Percentiles rank a stretch among this genome's conserved stretches.
Evolutionary conservation across 2,329 filamentous ascomycete species (phyloP).

Genomic region (Fusarium metavorans): DNA sequence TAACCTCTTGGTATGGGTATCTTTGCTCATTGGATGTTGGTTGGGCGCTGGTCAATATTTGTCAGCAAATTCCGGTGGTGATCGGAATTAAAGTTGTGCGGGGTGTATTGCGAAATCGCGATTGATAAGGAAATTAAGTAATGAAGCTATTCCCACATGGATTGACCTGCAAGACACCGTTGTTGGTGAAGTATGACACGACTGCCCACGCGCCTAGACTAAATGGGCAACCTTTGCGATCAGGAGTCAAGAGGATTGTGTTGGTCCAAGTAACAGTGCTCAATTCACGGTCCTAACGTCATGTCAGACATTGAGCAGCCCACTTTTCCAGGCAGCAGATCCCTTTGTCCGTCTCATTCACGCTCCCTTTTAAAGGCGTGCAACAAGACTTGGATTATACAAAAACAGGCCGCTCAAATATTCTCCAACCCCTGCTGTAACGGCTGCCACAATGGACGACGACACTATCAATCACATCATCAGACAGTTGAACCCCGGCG

Average conservation of each 20-base stretch:
- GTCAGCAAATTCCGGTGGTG: not conserved
- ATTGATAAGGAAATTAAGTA: not conserved
- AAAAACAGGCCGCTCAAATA: not conserved
- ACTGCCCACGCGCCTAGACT: too few species aligned
- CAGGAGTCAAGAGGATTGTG: too few species aligned
- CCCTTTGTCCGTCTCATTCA: not conserved
- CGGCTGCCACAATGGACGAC: not conserved
- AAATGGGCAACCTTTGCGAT: too few species aligned
- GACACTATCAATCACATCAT: rapidly evolving
- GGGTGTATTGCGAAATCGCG: not conserved
- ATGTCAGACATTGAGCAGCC: not conserved
- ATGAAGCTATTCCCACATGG: not conserved
- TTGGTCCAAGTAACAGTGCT: too few species aligned
- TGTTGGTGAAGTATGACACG: too few species aligned
- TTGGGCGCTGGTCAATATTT: not conserved
- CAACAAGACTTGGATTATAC: not conserved
- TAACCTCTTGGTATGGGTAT: not conserved
- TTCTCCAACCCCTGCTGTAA: not conserved
- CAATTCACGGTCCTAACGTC: not conserved
- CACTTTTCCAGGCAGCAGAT: not conserved
- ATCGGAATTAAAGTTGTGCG: not conserved
- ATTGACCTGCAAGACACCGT: not conserved
- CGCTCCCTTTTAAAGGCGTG: not conserved
- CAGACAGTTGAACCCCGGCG: not conserved
- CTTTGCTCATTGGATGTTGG: not conserved